phyloP scores from a whole-genome alignment of 2,329 filamentous ascomycete genomes.

The Ceratocystis huliohia region DNA sequence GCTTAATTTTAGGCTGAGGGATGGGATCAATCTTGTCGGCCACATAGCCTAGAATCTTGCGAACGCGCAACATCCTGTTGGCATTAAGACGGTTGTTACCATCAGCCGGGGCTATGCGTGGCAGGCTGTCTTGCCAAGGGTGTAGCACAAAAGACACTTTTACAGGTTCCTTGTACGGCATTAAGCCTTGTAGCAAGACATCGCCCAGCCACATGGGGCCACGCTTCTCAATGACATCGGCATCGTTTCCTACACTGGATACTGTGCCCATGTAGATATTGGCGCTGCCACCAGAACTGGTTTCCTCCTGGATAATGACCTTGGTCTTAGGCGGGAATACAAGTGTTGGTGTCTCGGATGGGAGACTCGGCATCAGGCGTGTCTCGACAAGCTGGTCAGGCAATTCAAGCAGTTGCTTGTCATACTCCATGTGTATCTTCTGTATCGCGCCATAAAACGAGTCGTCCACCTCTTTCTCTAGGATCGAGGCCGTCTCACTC shows the following conservation, averaged over 20 bases:
- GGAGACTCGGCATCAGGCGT: constrained; percentile 53
- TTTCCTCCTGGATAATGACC: constrained; percentile 58
- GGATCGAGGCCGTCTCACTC: constrained; percentile 48
- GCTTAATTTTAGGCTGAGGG: constrained; percentile 25
- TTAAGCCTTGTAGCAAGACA: constrained; percentile 67
- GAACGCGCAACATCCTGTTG: constrained; percentile 89
- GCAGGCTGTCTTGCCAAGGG: constrained; percentile 63
- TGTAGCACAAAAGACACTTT: constrained; percentile 93
- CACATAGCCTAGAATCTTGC: constrained; percentile 86
- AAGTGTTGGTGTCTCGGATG: constrained; percentile 63
- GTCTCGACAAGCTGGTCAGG: constrained; percentile 46
- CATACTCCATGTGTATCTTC: constrained; percentile 60
- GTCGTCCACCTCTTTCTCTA: constrained; percentile 63
- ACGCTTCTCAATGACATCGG: constrained; percentile 70
- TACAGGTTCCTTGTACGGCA: constrained; percentile 77
- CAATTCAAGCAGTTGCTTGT: constrained; percentile 47
- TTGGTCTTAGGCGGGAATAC: constrained; percentile 56
- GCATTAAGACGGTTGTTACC: constrained; percentile 87
- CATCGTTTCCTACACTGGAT: constrained; percentile 60
- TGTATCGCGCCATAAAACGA: constrained; percentile 61
- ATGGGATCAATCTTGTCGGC: constrained; percentile 76
- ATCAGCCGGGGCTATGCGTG: constrained; percentile 60
- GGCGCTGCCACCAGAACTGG: constrained; percentile 50
- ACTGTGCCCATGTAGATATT: constrained; percentile 89
- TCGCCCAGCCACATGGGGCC: constrained; percentile 90